phyloP scores from a whole-genome alignment of 2,329 filamentous ascomycete genomes.

The Ilyonectria destructans region DNA sequence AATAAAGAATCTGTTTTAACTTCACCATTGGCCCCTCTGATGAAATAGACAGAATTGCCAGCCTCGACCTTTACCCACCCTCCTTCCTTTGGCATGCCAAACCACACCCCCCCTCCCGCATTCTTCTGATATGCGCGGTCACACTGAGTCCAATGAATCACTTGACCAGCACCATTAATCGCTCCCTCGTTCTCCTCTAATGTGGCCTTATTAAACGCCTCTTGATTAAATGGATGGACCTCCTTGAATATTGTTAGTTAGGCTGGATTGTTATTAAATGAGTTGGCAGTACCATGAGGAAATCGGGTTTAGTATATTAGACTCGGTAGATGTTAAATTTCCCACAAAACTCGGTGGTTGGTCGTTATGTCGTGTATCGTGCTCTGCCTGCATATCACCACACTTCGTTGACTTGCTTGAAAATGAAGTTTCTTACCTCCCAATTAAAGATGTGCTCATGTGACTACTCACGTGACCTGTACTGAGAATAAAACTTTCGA shows the following conservation, averaged over 20 bases:
- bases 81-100: constrained; percentile 24
- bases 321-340: not conserved
- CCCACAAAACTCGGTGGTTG: no score
- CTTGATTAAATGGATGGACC: constrained; percentile 22
- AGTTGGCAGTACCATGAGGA: not conserved
- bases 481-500: no score
- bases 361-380: not conserved
- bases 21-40: constrained; percentile 14
- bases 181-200: constrained; percentile 13
- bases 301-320: not conserved
- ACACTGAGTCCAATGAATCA: constrained; percentile 22
- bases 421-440: no score
- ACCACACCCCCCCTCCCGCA: constrained; percentile 13
- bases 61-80: constrained; percentile 6
- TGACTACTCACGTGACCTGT: no score
- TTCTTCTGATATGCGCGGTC: constrained; percentile 18
- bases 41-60: constrained; percentile 22
- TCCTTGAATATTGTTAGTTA: constrained; percentile 7
- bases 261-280: not conserved
- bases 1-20: not conserved
- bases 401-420: no score
- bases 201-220: constrained; percentile 6
- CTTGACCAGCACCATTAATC: constrained; percentile 16
- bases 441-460: no score
- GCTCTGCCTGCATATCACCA: no score